Evolutionary conservation across 2,329 filamentous ascomycete species (phyloP), one percentile per base, ranked within the genome.

Genomic region (Scolecobasidium constrictum): DNA sequence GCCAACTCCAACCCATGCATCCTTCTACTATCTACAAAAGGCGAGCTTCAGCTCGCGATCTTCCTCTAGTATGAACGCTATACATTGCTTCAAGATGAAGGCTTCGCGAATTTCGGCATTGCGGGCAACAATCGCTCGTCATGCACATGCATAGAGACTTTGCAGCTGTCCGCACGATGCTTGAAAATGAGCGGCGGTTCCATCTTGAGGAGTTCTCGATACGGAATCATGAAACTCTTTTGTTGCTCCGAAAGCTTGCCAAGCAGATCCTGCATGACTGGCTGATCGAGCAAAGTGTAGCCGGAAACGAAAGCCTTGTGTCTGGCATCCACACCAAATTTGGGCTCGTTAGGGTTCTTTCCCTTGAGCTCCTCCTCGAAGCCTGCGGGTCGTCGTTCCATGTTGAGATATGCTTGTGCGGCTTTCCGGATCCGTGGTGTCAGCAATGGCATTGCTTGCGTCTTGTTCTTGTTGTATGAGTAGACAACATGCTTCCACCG

Each of bases 401-500:
- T 31, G 26, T 31, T 31, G 26, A 31, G 26, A 31, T 31, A 31
- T n/a, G 26, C 26, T 31, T 31, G 26, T 9, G 26, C 26, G n/a
- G n/a, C 26, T n/a, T n/a, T 31, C 9, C 26, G 26, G 26, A 31
- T 31, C n/a, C n/a, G 9, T 9, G 26, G n/a, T n/a, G 26, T 31
- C 26, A 31, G 26, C 9, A 31, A n/a, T 31, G 26, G 26, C 26
- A 31, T 31, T 31, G 26, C 26, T n/a, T 31, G 26, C 9, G 26
- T 31, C 26, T 31, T 31, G 26, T 31, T 31, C 26, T 31, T 31
- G 26, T 31, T 31, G 26, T 31, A 31, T 31, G 26, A 31, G 26
- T 31, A 31, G 9, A 31, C 26, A 31, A 31, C 26, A 31, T 31
- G 26, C n/a, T 31, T 31, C 26, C 26, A 31, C 26, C 26, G 26